These are phyloP conservation scores for Trichoderma polysporum DNA, from an alignment of 2,329 filamentous ascomycete genomes.

Conservation along the genomic window DNA sequence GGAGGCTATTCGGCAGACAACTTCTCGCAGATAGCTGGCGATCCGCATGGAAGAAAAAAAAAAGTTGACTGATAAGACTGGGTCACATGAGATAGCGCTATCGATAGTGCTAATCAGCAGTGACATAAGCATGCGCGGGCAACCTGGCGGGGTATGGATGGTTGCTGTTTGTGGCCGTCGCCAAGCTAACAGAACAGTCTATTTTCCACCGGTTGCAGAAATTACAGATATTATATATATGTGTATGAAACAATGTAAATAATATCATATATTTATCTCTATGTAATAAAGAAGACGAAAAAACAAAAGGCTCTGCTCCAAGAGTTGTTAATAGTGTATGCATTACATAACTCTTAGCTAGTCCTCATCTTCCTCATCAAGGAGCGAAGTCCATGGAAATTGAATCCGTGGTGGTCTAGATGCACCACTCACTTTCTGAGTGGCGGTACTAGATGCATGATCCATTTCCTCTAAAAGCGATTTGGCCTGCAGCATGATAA, in stretches of 20 bases:
- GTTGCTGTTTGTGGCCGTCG: neutral
- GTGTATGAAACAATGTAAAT: too few relatives aligned
- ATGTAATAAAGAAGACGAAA: neutral
- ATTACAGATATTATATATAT: too few relatives aligned
- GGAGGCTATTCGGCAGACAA: slow-evolving; percentile 32
- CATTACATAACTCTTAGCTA: neutral
- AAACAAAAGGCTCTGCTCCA: too few relatives aligned
- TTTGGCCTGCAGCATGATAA: neutral
- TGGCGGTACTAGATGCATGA: neutral
- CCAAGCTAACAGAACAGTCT: neutral
- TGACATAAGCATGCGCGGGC: slow-evolving; percentile 5
- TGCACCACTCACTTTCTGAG: neutral
- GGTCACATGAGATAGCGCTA: slow-evolving; percentile 20
- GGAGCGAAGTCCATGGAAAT: neutral
- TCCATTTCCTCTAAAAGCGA: neutral
- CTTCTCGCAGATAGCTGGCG: slow-evolving; percentile 18
- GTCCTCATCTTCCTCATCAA: neutral
- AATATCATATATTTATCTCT: too few relatives aligned
- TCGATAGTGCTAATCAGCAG: slow-evolving; percentile 19
- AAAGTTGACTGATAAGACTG: slow-evolving; percentile 34
- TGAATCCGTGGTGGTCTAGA: neutral
- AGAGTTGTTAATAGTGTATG: neutral
- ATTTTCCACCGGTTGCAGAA: too few relatives aligned
- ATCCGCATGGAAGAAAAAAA: slow-evolving; percentile 31
- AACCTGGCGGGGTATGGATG: neutral